These are phyloP conservation scores for Epichloe sp. DNA, from an alignment of 2,329 filamentous ascomycete genomes.

Conservation along the genomic window DNA sequence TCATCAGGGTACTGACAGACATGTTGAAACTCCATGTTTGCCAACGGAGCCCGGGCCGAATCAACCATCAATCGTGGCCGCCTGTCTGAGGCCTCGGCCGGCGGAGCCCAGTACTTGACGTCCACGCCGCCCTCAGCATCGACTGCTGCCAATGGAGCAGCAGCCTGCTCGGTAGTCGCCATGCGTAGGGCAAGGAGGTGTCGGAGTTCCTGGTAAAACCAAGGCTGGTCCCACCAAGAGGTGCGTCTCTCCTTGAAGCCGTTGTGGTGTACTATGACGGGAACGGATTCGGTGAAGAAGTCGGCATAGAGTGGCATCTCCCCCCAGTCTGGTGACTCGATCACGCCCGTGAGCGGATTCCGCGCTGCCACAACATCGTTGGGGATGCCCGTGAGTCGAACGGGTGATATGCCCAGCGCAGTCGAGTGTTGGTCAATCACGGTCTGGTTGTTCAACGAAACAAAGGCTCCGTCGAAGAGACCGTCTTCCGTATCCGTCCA, in stretches of 20 bases:
- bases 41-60: neutral
- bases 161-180: neutral
- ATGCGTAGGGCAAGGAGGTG: slow-evolving; percentile 2
- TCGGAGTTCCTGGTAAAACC: slow-evolving; percentile 13
- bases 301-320: slow-evolving; percentile 7
- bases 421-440: slow-evolving; percentile 9
- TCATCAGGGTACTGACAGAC: neutral
- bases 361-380: slow-evolving; percentile 7
- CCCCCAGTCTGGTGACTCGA: slow-evolving; percentile 9
- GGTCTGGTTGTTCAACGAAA: slow-evolving; percentile 10
- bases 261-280: slow-evolving; percentile 14
- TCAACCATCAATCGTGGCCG: neutral
- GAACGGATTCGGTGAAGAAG: slow-evolving; percentile 12
- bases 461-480: slow-evolving; percentile 11
- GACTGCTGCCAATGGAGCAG: neutral
- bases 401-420: slow-evolving; percentile 8
- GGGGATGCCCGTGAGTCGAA: slow-evolving; percentile 10
- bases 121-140: neutral
- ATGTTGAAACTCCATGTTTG: neutral
- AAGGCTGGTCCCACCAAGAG: slow-evolving; percentile 14
- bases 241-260: slow-evolving; percentile 11
- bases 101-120: slow-evolving; percentile 3
- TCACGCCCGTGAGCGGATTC: slow-evolving; percentile 6
- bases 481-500: slow-evolving; percentile 8
- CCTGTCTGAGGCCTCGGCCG: neutral